Evolutionary conservation across 768 basidiomycete species (phyloP).

Genomic region (Exidia glandulosa): DNA sequence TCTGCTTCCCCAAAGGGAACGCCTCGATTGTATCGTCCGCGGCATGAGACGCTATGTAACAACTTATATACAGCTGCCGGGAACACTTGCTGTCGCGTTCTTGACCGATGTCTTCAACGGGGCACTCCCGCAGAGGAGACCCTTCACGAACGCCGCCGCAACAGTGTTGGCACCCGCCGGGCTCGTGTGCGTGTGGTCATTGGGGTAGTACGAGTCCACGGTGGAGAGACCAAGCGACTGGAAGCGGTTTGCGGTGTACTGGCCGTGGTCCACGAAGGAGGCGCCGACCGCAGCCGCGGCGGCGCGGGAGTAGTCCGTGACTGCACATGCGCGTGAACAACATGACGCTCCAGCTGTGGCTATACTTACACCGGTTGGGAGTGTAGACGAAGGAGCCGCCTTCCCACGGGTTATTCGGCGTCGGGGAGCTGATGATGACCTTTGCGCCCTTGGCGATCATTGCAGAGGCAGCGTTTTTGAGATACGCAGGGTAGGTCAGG

Average conservation of each 20-base stretch:
- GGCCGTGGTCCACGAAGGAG: constrained; percentile 36
- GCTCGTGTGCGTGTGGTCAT: constrained; percentile 37
- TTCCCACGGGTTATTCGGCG: constrained; percentile 35
- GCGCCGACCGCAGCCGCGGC: constrained; percentile 27
- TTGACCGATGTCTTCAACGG: neutral
- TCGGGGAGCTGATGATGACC: constrained; percentile 37
- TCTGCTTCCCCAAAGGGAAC: too few relatives aligned
- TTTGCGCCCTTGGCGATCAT: constrained; percentile 36
- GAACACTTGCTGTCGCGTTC: neutral
- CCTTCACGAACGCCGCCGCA: constrained; percentile 37
- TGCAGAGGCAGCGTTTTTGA: constrained; percentile 31
- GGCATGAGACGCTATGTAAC: too few relatives aligned
- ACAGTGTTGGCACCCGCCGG: constrained; percentile 35
- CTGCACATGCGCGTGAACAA: too few relatives aligned
- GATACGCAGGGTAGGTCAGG: constrained; percentile 36
- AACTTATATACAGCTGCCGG: neutral
- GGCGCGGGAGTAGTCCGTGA: constrained; percentile 33
- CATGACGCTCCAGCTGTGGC: too few relatives aligned
- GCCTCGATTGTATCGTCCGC: too few relatives aligned
- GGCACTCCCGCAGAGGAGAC: constrained; percentile 25
- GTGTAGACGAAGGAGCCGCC: constrained; percentile 18
- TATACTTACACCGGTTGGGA: constrained; percentile 31
- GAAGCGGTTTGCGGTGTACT: constrained; percentile 33
- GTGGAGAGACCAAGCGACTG: constrained; percentile 26
- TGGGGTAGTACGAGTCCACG: constrained; percentile 30